phyloP scores from a whole-genome alignment of 495 filamentous ascomycete species.

The Usnea hakonensis region DNA sequence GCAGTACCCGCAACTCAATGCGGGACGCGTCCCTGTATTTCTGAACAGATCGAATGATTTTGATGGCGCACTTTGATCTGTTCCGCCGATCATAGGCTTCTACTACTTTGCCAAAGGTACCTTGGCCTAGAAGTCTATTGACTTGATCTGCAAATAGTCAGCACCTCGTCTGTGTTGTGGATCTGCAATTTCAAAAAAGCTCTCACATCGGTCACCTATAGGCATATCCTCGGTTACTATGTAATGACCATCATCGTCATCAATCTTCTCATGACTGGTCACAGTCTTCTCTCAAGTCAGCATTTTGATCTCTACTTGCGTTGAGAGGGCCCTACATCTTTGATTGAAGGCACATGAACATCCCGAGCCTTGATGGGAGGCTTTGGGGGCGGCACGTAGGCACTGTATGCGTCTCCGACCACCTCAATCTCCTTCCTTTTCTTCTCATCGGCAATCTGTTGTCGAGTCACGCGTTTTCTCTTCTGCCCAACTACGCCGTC shows the following conservation, averaged over 20 bases:
- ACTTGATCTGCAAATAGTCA: slow-evolving; percentile 61
- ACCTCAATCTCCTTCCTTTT: slow-evolving; percentile 63
- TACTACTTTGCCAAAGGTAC: slow-evolving; percentile 97
- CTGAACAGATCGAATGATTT: slow-evolving; percentile 95
- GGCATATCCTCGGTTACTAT: slow-evolving; percentile 76
- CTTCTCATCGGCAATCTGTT: slow-evolving; percentile 72
- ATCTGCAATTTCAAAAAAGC: not conserved
- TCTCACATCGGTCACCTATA: slow-evolving; percentile 82
- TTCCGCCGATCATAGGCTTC: slow-evolving; percentile 74
- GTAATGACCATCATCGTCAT: slow-evolving; percentile 96
- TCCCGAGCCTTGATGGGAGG: slow-evolving; percentile 89
- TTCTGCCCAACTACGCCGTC: slow-evolving; percentile 63
- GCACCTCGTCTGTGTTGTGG: slow-evolving; percentile 25
- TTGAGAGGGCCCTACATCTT: slow-evolving; percentile 60
- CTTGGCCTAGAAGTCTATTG: slow-evolving; percentile 80
- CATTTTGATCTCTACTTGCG: not conserved
- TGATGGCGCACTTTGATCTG: slow-evolving; percentile 78
- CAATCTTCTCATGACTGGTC: slow-evolving; percentile 54
- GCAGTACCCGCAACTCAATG: slow-evolving; percentile 88
- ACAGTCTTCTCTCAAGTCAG: slow-evolving; percentile 33
- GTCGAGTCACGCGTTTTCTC: slow-evolving; percentile 70
- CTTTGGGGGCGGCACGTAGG: slow-evolving; percentile 76
- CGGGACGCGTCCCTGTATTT: slow-evolving; percentile 97
- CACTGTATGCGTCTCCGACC: slow-evolving; percentile 61
- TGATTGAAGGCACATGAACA: slow-evolving; percentile 71